Evolutionary conservation across 23 red algal species (phyloP).

Genomic region (Gracilaria caudata): DNA sequence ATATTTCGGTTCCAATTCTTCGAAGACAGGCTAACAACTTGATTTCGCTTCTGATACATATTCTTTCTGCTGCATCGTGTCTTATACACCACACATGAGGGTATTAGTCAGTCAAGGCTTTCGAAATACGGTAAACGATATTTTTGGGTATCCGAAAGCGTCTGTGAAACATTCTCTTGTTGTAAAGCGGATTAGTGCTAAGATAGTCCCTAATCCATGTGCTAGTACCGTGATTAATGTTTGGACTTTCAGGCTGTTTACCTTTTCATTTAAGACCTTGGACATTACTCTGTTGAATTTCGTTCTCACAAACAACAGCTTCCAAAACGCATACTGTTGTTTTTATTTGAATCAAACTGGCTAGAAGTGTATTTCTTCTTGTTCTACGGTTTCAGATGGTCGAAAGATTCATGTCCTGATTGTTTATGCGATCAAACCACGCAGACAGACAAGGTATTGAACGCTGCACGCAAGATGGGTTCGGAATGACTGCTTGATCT

Average conservation of each 20-base stretch:
- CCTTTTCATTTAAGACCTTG: not conserved
- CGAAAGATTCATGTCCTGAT: no score
- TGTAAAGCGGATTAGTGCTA: not conserved
- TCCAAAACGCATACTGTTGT: no score
- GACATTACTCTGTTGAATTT: no score
- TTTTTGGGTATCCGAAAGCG: conserved; percentile 14
- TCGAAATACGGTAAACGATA: conserved; percentile 2
- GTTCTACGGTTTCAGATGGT: no score
- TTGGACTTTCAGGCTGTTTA: not conserved
- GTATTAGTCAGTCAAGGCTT: conserved; percentile 33
- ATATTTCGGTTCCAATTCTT: not conserved
- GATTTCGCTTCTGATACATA: not conserved
- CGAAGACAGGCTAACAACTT: conserved; percentile 31
- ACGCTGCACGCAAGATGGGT: no score
- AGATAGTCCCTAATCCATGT: conserved; percentile 24
- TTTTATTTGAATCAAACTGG: no score
- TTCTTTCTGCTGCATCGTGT: conserved; percentile 2
- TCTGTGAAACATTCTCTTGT: conserved; percentile 5
- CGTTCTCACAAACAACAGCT: no score
- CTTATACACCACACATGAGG: conserved; percentile 19
- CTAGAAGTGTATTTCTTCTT: no score
- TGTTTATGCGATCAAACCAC: no score
- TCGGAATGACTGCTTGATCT: no score
- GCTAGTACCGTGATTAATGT: not conserved
- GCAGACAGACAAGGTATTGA: no score